A percentile compares a stretch with the other conserved stretches of the same genome.
Evolutionary conservation across 225 moss, liverwort and hornwort genomes (phyloP).

Genomic region (Marchantia paleacea): DNA sequence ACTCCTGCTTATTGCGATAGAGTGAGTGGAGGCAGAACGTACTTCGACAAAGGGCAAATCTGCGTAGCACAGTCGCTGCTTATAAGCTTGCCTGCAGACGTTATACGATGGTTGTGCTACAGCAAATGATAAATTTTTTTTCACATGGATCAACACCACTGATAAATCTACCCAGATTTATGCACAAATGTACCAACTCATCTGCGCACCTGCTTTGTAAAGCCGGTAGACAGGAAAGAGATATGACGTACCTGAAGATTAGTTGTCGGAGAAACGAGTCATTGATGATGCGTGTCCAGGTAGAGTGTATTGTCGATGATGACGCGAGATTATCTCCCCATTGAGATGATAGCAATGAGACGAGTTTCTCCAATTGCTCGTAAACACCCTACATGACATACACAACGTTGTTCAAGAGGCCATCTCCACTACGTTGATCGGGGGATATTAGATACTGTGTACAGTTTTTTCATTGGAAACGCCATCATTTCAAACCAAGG

Average conservation of each 20-base stretch:
- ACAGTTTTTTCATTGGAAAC: no score
- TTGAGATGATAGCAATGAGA: constrained; percentile 56
- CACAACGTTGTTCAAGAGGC: not conserved
- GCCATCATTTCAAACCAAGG: not conserved
- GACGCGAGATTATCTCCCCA: constrained; percentile 63
- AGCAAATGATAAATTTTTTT: not conserved
- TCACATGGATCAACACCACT: not conserved
- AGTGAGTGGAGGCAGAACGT: constrained; percentile 65
- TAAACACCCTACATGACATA: constrained; percentile 54
- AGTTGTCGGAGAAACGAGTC: constrained; percentile 90
- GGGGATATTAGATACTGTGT: no score
- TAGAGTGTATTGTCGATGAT: constrained; percentile 47
- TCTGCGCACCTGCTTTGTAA: not conserved
- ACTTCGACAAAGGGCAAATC: constrained; percentile 91
- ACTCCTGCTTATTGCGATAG: constrained; percentile 62
- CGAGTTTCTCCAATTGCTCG: constrained; percentile 70
- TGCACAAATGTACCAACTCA: not conserved
- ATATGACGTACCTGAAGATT: constrained; percentile 55
- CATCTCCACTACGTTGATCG: no score
- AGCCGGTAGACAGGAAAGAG: not conserved
- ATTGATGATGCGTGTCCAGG: constrained; percentile 70
- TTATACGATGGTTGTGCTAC: not conserved
- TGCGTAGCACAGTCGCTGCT: constrained; percentile 21
- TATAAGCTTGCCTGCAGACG: not conserved
- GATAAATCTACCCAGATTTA: not conserved